A percentile compares a stretch with the other conserved stretches of the same genome.
These are phyloP conservation scores for Massarina eburnea DNA, from an alignment of 2,329 filamentous ascomycete genomes.

Conservation along the genomic window DNA sequence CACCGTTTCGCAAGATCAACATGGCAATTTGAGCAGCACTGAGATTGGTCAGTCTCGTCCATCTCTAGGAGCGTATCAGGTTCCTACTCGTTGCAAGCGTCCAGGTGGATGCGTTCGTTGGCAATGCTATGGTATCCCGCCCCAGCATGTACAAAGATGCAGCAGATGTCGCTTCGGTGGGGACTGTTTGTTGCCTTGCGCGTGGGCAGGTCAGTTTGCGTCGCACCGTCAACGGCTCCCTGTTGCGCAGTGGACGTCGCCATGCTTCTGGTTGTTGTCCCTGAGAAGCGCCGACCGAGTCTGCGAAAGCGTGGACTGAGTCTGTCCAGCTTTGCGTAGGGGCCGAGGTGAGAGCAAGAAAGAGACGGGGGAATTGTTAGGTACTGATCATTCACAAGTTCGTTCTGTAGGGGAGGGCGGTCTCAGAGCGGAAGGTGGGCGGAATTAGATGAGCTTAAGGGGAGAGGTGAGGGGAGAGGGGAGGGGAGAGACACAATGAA, in stretches of 20 bases:
- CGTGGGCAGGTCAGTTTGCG: slow-evolving; percentile 19
- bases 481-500: slow-evolving; percentile 15
- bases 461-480: slow-evolving; percentile 7
- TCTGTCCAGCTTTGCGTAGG: slow-evolving; percentile 19
- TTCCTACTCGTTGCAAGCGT: slow-evolving; percentile 83
- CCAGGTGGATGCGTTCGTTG: slow-evolving; percentile 82
- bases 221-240: slow-evolving; percentile 25
- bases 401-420: neutral
- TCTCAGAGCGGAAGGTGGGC: neutral
- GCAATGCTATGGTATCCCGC: slow-evolving; percentile 88
- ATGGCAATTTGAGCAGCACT: slow-evolving; percentile 86
- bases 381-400: neutral
- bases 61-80: neutral
- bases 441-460: slow-evolving; percentile 1
- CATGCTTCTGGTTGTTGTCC: slow-evolving; percentile 24
- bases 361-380: neutral
- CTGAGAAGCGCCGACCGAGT: slow-evolving; percentile 29
- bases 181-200: slow-evolving; percentile 45
- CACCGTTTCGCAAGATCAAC: slow-evolving; percentile 75
- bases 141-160: slow-evolving; percentile 93
- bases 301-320: slow-evolving; percentile 24
- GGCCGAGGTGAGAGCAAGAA: neutral
- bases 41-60: slow-evolving; percentile 10
- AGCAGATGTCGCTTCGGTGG: slow-evolving; percentile 57
- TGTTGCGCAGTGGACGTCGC: slow-evolving; percentile 20